Conservation (phyloP, 1,284 basidiomycete species). For the Ceratorhiza oryzae-sativae region DNA sequence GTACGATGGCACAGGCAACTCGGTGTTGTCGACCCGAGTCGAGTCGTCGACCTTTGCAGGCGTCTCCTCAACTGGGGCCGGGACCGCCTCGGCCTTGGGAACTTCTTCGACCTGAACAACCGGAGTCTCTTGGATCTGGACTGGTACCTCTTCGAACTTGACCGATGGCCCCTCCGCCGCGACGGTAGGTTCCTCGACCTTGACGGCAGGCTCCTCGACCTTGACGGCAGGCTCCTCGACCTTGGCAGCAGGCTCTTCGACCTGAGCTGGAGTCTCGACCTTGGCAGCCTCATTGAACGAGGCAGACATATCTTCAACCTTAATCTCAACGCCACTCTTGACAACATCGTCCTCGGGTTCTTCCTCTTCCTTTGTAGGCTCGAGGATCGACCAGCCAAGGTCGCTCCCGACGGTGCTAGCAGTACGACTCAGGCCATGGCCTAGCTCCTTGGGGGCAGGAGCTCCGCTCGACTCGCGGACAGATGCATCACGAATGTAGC, state of each 20-base stretch:
- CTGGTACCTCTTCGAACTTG: neutral
- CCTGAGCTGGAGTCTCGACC: neutral
- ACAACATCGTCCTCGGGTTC: conserved; percentile 18
- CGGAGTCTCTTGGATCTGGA: neutral
- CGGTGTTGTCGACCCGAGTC: neutral
- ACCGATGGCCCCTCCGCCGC: neutral
- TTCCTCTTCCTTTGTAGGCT: conserved; percentile 32
- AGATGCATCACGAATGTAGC: neutral
- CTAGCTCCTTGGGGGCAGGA: neutral
- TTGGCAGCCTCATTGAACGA: neutral
- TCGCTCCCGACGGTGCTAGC: conserved; percentile 24
- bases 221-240: neutral
- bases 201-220: neutral
- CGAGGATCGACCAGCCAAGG: conserved; percentile 27
- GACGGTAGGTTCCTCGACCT: neutral
- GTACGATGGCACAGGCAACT: neutral
- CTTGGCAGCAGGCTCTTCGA: neutral
- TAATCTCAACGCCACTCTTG: neutral
- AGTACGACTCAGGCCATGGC: neutral
- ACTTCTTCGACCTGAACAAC: neutral
- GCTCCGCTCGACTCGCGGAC: neutral
- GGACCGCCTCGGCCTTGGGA: neutral
- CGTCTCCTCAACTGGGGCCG: neutral
- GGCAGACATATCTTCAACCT: neutral
- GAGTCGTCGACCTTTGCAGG: neutral